Percentiles rank a stretch among this genome's conserved stretches.
Evolutionary conservation across 78 protist species (phyloP).

Genomic region (Planoprotostelium fungivorum): DNA sequence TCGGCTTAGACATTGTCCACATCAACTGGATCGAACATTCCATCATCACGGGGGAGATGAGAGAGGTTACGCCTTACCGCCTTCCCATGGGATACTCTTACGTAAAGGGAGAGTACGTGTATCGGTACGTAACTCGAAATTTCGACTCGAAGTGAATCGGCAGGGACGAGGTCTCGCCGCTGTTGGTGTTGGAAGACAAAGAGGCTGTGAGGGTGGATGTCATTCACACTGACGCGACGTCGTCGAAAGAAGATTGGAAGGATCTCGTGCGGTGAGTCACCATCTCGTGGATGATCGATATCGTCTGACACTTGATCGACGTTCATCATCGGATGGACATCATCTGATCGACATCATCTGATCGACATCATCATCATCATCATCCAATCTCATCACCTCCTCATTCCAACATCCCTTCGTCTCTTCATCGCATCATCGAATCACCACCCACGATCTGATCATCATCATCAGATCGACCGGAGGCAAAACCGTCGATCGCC

Average conservation of each 20-base stretch:
- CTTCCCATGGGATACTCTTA: not conserved
- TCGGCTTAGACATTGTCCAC: not conserved
- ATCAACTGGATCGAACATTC: not conserved
- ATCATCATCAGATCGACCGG: not conserved
- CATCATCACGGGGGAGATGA: not conserved
- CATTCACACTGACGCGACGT: not conserved
- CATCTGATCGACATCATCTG: too few species aligned
- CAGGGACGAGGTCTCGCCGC: not conserved
- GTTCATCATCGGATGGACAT: too few species aligned
- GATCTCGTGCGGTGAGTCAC: not conserved
- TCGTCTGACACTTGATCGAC: not conserved
- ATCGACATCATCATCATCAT: too few species aligned
- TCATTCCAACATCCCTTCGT: too few species aligned
- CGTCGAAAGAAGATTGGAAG: not conserved
- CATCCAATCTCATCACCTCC: too few species aligned
- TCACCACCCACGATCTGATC: too few species aligned
- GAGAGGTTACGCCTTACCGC: not conserved
- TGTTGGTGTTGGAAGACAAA: not conserved
- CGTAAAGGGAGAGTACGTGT: not conserved
- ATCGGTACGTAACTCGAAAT: not conserved
- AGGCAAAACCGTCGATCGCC: not conserved
- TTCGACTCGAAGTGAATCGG: not conserved
- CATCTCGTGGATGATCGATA: not conserved
- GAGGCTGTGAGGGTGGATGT: not conserved
- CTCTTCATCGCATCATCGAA: too few species aligned